Evolutionary conservation across 345 rosid species (phyloP).

Genomic region (Camelina hispida): DNA sequence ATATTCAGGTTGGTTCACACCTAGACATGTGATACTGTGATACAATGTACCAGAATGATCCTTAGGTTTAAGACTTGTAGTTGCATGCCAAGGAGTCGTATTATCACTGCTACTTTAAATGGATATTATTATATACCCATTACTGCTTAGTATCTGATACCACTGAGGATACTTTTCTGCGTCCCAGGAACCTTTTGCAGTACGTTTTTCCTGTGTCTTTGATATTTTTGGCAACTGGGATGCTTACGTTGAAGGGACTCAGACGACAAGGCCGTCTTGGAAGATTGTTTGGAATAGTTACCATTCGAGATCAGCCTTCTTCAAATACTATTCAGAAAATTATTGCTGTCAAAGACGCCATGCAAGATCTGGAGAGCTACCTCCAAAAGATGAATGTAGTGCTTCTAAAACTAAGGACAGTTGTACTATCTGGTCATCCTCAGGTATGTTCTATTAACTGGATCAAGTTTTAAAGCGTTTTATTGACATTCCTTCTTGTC

Average conservation of each 20-base stretch:
- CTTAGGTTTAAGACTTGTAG: neutral
- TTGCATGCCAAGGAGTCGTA: neutral
- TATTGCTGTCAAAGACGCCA: constrained; percentile 89
- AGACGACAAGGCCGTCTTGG: constrained; percentile 96
- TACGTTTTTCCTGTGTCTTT: constrained; percentile 68
- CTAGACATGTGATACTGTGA: constrained; percentile 23
- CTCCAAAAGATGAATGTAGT: constrained; percentile 86
- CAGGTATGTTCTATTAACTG: constrained; percentile 61
- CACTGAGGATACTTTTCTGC: constrained; percentile 17
- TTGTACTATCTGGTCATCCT: constrained; percentile 89
- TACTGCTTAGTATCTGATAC: neutral
- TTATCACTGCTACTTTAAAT: neutral
- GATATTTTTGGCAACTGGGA: constrained; percentile 68
- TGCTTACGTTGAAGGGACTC: constrained; percentile 87
- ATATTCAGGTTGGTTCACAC: constrained; percentile 70
- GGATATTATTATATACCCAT: neutral
- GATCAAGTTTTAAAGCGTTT: constrained; percentile 4
- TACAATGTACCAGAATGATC: constrained; percentile 25
- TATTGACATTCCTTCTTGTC: neutral
- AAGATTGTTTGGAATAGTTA: constrained; percentile 80
- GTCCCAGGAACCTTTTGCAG: constrained; percentile 71
- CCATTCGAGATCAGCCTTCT: constrained; percentile 91
- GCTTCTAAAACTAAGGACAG: constrained; percentile 76
- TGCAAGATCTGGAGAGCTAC: constrained; percentile 80
- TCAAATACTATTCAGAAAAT: constrained; percentile 96